A percentile compares a stretch with the other conserved stretches of the same genome.
These are phyloP conservation scores for Coccomyxa sp. DNA, from an alignment of 139 green algal species.

Conservation along the genomic window DNA sequence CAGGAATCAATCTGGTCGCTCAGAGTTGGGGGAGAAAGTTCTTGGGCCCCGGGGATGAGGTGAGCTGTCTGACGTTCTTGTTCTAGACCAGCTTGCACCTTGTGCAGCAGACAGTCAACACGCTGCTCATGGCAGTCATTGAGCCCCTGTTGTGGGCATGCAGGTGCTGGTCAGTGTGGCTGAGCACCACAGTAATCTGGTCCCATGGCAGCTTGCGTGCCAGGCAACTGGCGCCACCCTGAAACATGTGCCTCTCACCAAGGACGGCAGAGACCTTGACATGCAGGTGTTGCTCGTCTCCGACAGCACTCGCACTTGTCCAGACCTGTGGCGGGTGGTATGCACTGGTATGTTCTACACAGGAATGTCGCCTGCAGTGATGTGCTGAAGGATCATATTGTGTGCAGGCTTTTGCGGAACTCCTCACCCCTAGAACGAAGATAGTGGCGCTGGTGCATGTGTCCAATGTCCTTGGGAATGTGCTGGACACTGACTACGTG, in stretches of 20 bases:
- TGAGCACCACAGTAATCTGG: conserved; percentile 98
- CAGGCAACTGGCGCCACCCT: conserved; percentile 77
- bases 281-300: conserved; percentile 31
- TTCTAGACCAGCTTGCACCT: not conserved
- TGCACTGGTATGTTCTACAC: too few relatives aligned
- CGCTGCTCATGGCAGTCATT: not conserved
- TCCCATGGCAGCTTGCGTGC: conserved; percentile 96
- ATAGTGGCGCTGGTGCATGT: conserved; percentile 90
- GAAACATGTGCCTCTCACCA: conserved; percentile 56
- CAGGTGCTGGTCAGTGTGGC: conserved; percentile 90
- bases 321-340: not conserved
- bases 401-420: conserved; percentile 46
- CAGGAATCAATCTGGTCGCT: conserved; percentile 98
- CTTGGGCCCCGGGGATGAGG: conserved; percentile 88
- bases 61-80: conserved; percentile 25
- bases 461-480: conserved; percentile 88
- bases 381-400: conserved; percentile 19
- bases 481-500: conserved; percentile 47
- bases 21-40: conserved; percentile 86
- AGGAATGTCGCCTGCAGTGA: not conserved
- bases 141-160: not conserved
- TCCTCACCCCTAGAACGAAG: conserved; percentile 61
- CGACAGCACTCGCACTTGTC: too few relatives aligned
- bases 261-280: conserved; percentile 58
- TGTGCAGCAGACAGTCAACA: not conserved